These are phyloP conservation scores for Blastomyces percursus DNA, from an alignment of 2,329 filamentous ascomycete species.

Conservation along the genomic window DNA sequence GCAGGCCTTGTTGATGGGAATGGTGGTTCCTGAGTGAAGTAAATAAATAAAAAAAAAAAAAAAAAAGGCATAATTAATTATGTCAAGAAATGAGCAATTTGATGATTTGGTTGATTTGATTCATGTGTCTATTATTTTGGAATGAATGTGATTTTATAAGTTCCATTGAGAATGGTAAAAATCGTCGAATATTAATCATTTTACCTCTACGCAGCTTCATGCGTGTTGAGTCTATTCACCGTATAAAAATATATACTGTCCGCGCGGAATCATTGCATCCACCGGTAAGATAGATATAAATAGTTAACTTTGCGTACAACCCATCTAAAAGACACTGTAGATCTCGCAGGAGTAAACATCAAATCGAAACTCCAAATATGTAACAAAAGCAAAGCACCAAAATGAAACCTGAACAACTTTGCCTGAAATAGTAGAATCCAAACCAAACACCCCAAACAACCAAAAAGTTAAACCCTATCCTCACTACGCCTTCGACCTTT, in stretches of 20 bases:
- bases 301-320: not conserved
- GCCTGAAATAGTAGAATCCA: not conserved
- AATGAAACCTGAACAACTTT: not conserved
- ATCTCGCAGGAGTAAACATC: not conserved
- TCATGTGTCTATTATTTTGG: not conserved
- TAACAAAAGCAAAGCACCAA: not conserved
- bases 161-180: no score
- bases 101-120: not conserved
- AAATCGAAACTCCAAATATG: not conserved
- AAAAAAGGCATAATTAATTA: not conserved
- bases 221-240: not conserved
- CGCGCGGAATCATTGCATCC: not conserved
- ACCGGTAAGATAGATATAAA: not conserved
- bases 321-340: not conserved
- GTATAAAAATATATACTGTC: not conserved
- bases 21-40: constrained; percentile 21
- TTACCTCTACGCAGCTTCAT: not conserved
- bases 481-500: constrained; percentile 25
- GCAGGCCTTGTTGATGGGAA: constrained; percentile 69
- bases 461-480: not conserved
- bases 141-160: not conserved
- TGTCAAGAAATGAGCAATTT: not conserved
- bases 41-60: no score
- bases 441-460: not conserved
- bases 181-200: not conserved